Base-by-base conservation (phyloP, 2,329 filamentous ascomycete genomes). In the Ophiocordyceps camponoti-saundersi region DNA sequence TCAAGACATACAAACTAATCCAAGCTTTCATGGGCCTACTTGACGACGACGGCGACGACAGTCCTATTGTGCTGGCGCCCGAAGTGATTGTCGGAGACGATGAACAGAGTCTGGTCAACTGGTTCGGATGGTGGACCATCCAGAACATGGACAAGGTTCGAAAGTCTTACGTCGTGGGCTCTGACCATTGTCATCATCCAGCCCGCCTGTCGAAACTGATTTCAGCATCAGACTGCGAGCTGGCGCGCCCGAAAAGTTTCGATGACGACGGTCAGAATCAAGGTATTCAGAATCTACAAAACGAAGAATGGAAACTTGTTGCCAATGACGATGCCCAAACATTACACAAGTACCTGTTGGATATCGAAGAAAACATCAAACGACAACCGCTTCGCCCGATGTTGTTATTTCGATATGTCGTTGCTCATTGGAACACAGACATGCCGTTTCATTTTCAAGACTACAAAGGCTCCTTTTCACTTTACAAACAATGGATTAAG, bases 51-150 rank as follows among this genome's bases (percentile, higher is more conserved):
- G 52, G 51, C 15, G 45, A 48, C 32, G 29, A 48, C 23, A 39
- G 50, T 21, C 61, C 66, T 3, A 53, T 79, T 6, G 55, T 72
- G 2, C 70, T 67, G 55, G 71, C 70, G 0, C 67, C 68, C 15
- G 53, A 62, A 3, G 57, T 51, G 1, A 72, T 81, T 43, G 69
- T 78, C 47, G 64, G 68, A 1, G 73, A 75, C 47, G 76, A 81
- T 50, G 78, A 82, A 54, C 72, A 79, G 54, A 77, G 71, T 48
- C 61, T 82, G 26, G 68, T 80, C 11, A 75, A 79, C 50, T 80
- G 74, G 71, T 81, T 79, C 56, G 75, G 72, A 1, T 73, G 66
- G 58, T 81, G 77, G 77, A 65, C 74, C 1, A 61, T 65, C 30
- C 49, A 58, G 47, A 68, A 70, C 29, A 54, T 75, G 34, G 69